Base-by-base conservation (phyloP, 495 filamentous ascomycete species). In the Penicillium flavigenum region DNA sequence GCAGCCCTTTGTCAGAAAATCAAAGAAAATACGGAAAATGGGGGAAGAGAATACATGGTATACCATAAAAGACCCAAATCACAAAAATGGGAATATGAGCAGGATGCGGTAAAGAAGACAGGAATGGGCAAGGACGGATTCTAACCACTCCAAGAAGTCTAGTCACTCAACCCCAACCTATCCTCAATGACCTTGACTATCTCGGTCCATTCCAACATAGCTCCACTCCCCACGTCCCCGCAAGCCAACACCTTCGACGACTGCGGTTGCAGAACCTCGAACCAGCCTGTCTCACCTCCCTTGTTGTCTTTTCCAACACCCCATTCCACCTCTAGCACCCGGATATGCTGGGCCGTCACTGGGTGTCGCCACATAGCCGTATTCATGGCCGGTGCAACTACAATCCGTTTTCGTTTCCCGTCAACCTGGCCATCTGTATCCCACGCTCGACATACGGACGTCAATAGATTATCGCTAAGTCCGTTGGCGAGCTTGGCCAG, bases 311-410 rank as follows among this genome's bases (percentile, higher is more conserved):
- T 45, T 8, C 9, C 24, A 12, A 82, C 76, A 31, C 79, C 80
- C 87, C 86, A 89, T 45, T 88, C 85, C 10, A 83, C 77, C 47
- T 81, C 72, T n/a, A 92, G 70, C 1, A 85, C 70, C 11, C 65
- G 60, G 12, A 92, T 71, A 43, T 91, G 88, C 56, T 79, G 76
- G 26, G 64, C 74, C 1, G 88, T 91, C 38, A 92, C 69, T 27
- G 89, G 90, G 65, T 92, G 86, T 46, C 76, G 72, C 86, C 86
- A 91, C 89, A 92, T 91, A 8, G 81, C 82, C 11, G 85, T 88
- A 72, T 90, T 90, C 87, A 89, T 88, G 8, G 83, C 79, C 39
- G 81, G 87, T n/a, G 80, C 88, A 0, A 89, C 86, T 5, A 88
- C 41, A 48, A 90, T 56, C 9, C 54, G 43, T n/a, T 47, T 47